Evolutionary conservation across 1,284 basidiomycete genomes (phyloP).

Genomic region (Singerocomus inundabilis): DNA sequence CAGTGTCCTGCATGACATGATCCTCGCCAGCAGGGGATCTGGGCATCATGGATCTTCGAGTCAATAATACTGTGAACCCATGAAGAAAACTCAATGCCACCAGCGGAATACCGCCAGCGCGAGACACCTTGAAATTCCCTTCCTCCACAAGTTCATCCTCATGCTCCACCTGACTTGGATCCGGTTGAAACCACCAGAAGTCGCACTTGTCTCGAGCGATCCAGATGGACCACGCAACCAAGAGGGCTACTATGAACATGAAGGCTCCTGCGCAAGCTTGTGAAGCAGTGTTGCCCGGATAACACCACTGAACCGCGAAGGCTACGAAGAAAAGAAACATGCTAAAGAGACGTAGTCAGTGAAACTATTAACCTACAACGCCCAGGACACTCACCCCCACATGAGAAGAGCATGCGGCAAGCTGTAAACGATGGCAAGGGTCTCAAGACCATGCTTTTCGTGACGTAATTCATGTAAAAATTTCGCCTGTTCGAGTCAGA

Average conservation of each 20-base stretch:
- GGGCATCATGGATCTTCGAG: background rate
- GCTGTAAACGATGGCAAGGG: conserved; percentile 38
- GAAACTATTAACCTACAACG: background rate
- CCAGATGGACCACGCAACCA: conserved; percentile 30
- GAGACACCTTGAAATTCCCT: background rate
- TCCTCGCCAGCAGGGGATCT: background rate
- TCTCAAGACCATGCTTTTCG: conserved; percentile 34
- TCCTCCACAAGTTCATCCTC: background rate
- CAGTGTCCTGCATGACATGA: conserved; percentile 2
- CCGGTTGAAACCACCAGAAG: conserved; percentile 29
- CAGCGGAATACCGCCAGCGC: background rate
- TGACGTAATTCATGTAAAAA: conserved; percentile 29
- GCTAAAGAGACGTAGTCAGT: conserved; percentile 15
- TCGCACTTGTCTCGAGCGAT: conserved; percentile 11
- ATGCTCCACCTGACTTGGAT: conserved; percentile 10
- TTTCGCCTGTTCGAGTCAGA: conserved; percentile 21
- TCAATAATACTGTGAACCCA: background rate
- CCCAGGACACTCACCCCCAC: conserved; percentile 37
- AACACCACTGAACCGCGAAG: conserved; percentile 28
- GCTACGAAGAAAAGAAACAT: conserved; percentile 33
- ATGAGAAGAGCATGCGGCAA: conserved; percentile 39
- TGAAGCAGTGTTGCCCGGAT: background rate
- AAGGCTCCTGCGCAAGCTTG: conserved; percentile 10
- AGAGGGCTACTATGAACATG: background rate
- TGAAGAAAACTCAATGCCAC: background rate